Conservation (phyloP, 2,329 filamentous ascomycete genomes). For the Pyrenophora seminiperda region DNA sequence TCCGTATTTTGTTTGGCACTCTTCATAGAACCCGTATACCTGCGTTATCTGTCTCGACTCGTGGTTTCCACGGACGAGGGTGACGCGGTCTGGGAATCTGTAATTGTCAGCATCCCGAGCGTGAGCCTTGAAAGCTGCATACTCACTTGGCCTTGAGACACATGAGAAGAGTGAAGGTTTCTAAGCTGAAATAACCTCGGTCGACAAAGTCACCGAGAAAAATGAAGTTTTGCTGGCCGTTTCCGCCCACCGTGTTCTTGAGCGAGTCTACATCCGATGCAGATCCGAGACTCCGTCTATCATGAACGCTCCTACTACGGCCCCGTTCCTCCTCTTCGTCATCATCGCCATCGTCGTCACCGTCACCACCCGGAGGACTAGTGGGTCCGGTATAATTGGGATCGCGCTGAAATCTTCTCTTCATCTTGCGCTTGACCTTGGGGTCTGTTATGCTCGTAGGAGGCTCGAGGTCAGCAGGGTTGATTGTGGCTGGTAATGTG, state of each 20-base stretch:
- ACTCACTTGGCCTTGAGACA: constrained; percentile 72
- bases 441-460: constrained; percentile 87
- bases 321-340: constrained; percentile 57
- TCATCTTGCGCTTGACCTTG: constrained; percentile 84
- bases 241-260: constrained; percentile 52
- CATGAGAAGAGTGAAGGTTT: constrained; percentile 74
- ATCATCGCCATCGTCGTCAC: constrained; percentile 52
- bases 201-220: constrained; percentile 75
- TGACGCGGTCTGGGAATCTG: constrained; percentile 73
- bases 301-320: constrained; percentile 51
- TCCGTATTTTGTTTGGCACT: constrained; percentile 97
- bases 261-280: constrained; percentile 49
- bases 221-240: constrained; percentile 70
- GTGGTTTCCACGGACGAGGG: constrained; percentile 81
- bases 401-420: constrained; percentile 58
- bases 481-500: constrained; percentile 70
- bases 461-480: constrained; percentile 88
- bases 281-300: constrained; percentile 48
- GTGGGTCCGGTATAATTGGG: constrained; percentile 60
- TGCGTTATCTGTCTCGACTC: constrained; percentile 99
- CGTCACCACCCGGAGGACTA: constrained; percentile 56
- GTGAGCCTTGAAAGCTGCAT: background rate
- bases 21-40: constrained; percentile 99
- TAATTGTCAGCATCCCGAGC: constrained; percentile 4
- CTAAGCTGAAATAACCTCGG: constrained; percentile 74